phyloP scores from a whole-genome alignment of 768 basidiomycete species.

The Trametes punicea region DNA sequence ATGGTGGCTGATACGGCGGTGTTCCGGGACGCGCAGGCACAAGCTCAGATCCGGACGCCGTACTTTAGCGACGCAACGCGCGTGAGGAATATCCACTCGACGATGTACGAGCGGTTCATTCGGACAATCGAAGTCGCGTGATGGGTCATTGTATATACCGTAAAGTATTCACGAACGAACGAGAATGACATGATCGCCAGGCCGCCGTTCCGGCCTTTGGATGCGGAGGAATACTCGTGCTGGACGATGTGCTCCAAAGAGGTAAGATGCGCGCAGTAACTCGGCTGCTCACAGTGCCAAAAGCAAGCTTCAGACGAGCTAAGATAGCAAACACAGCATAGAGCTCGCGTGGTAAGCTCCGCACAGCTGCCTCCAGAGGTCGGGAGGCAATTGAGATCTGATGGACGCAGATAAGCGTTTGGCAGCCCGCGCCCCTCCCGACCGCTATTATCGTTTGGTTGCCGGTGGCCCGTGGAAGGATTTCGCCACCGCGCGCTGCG shows the following conservation, averaged over 20 bases:
- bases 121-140: conserved; percentile 43
- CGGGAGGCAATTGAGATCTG: conserved; percentile 4
- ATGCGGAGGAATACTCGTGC: no score
- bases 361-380: no score
- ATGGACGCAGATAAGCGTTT: conserved; percentile 1
- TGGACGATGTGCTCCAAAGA: no score
- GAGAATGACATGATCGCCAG: no score
- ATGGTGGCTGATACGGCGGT: not conserved
- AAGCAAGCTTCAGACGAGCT: no score
- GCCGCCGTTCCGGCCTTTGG: no score
- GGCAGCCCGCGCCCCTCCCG: not conserved
- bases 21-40: conserved; percentile 23
- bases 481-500: not conserved
- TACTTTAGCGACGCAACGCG: conserved; percentile 57
- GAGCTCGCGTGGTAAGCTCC: no score
- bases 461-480: not conserved
- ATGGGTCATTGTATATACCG: conserved; percentile 9
- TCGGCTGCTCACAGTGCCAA: no score
- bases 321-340: no score
- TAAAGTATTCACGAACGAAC: not conserved
- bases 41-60: conserved; percentile 43
- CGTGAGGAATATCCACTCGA: conserved; percentile 60
- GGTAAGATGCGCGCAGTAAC: no score
- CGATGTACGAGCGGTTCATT: conserved; percentile 62
- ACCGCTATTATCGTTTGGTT: no score